phyloP scores from a whole-genome alignment of 306 rosid genomes.

The Spatholobus suberectus region DNA sequence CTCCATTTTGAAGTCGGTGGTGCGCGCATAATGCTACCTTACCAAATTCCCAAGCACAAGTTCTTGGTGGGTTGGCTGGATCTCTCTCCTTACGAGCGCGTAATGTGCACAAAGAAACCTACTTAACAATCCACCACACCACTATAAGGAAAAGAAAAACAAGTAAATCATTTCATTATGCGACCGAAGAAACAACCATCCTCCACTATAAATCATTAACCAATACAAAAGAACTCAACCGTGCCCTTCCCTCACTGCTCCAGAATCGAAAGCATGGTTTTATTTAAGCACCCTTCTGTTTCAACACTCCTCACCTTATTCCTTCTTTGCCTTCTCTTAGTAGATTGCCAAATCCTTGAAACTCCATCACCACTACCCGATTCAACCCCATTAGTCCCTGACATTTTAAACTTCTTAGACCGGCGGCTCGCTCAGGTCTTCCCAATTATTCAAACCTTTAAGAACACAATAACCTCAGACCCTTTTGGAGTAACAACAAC shows the following conservation, averaged over 20 bases:
- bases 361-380: slow-evolving; percentile 10
- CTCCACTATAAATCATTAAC: slow-evolving; percentile 28
- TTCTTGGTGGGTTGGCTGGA: slow-evolving; percentile 29
- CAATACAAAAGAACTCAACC: background rate
- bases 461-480: slow-evolving; percentile 74
- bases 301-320: slow-evolving; percentile 30
- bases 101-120: slow-evolving; percentile 28
- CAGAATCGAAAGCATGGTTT: slow-evolving; percentile 38
- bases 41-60: slow-evolving; percentile 36
- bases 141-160: background rate
- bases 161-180: background rate
- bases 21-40: slow-evolving; percentile 34
- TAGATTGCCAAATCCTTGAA: slow-evolving; percentile 37
- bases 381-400: slow-evolving; percentile 38
- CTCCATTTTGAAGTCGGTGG: slow-evolving; percentile 37
- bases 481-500: slow-evolving; percentile 69
- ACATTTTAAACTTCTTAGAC: slow-evolving; percentile 58
- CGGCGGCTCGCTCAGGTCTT: slow-evolving; percentile 58
- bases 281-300: background rate
- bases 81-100: slow-evolving; percentile 23
- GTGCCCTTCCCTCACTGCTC: background rate
- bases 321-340: slow-evolving; percentile 30
- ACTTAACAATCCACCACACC: slow-evolving; percentile 33
- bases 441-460: slow-evolving; percentile 81
- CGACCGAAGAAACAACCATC: slow-evolving; percentile 19